phyloP scores from a whole-genome alignment of 106 monocot genomes.

The Dendrobium catenatum region DNA sequence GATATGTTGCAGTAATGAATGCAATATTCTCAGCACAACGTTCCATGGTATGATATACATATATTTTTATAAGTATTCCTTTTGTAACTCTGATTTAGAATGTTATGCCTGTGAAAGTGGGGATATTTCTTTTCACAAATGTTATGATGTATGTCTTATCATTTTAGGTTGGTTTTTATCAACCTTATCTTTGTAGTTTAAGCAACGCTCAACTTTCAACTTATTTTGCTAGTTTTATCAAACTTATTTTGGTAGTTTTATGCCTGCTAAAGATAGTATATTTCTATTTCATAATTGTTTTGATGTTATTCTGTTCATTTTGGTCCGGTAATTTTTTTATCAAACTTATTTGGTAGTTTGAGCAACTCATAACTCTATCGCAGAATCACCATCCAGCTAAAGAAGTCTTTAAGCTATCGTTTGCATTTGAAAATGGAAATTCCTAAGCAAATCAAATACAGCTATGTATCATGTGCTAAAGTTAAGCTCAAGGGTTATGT shows the following conservation, averaged over 20 bases:
- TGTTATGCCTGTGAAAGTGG: background rate
- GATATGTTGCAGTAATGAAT: conserved; percentile 99
- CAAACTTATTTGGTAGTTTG: background rate
- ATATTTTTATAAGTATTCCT: background rate
- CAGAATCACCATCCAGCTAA: background rate
- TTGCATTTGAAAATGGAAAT: background rate
- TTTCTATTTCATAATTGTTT: background rate
- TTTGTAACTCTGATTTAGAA: background rate
- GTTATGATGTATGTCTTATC: too few species aligned
- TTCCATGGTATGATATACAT: conserved; percentile 49
- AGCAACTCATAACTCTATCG: background rate
- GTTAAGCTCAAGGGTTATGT: background rate
- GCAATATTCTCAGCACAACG: conserved; percentile 97
- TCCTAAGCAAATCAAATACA: background rate
- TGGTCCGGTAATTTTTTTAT: background rate
- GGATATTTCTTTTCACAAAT: background rate
- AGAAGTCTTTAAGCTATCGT: background rate
- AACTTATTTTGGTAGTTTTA: background rate
- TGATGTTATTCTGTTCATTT: background rate
- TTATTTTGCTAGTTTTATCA: background rate
- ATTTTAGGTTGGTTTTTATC: too few species aligned
- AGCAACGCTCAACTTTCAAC: too few species aligned
- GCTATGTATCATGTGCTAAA: background rate
- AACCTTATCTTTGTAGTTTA: too few species aligned
- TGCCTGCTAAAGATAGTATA: background rate